Evolutionary conservation across 2,329 filamentous ascomycete genomes (phyloP), one percentile per base, ranked within the genome.

Genomic region (Scortechinia acanthostroma): DNA sequence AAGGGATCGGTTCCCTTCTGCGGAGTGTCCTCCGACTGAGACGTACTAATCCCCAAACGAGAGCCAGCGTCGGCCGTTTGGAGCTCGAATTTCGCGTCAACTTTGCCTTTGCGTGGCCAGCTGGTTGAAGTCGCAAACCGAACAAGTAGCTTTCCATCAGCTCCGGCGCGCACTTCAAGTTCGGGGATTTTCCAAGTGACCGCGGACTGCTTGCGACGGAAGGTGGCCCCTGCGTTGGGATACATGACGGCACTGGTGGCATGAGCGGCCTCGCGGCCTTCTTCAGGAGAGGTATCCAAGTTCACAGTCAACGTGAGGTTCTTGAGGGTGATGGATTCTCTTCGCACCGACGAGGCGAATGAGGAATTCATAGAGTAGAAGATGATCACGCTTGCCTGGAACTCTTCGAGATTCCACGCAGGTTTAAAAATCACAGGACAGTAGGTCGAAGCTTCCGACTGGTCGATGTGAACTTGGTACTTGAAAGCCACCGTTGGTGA

Each of bases 391-490:
- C 75, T 79, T 16, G 75, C 71, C 56, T 82, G 77, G 4, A 65
- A 69, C 21, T 77, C 62, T 53, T 83, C 75, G 25, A 79, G 55
- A 50, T 77, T 80, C 76, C 77, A 82, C 2, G 66, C 66, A 14
- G 78, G 75, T 2, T 68, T 70, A 37, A 83, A 65, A 14, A 78
- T 65, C 10, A 84, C 59, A 0, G 80, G 80, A 16, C 74, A 75
- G 52, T 76, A 73, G 13, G 67, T 58, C 4, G 72, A 69, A 10
- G 72, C 56, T 47, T 68, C 70, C 25, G 63, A 59, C 19, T 64
- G 60, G 42, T 78, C 70, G 23, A 77, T 58, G 48, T 80, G 76
- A 16, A 83, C 60, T 56, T 83, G 80, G 53, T 84, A 84, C 53
- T 83, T 83, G 66, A 83, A 82, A 2, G 76, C 80, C 16, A 83